Conservation (phyloP, 768 basidiomycete species). For the Cystofilobasidium capitatum region DNA sequence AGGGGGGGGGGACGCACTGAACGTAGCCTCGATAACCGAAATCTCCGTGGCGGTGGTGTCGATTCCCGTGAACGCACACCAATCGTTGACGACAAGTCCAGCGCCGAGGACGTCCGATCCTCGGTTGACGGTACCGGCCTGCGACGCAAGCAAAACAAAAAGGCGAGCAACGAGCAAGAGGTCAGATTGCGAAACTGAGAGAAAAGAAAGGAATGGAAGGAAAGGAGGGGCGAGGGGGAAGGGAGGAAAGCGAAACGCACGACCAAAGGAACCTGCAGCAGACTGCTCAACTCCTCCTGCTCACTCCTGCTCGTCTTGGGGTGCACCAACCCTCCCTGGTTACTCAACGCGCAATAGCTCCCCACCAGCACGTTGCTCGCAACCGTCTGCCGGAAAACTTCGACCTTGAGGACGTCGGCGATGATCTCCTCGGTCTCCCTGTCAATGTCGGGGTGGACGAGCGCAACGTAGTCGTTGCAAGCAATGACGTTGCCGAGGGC, state of each 20-base stretch:
- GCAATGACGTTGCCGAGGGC: slow-evolving; percentile 98
- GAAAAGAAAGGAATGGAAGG: background rate
- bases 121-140: slow-evolving; percentile 97
- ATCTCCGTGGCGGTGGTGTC: slow-evolving; percentile 99
- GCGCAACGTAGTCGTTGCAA: slow-evolving; percentile 96
- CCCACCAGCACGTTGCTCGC: slow-evolving; percentile 96
- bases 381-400: slow-evolving; percentile 95
- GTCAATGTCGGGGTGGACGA: slow-evolving; percentile 96
- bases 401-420: slow-evolving; percentile 96
- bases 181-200: no score
- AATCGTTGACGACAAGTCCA: slow-evolving; percentile 95
- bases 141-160: no score
- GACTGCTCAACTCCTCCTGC: slow-evolving; percentile 88
- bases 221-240: background rate
- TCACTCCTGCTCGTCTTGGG: slow-evolving; percentile 95
- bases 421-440: slow-evolving; percentile 99
- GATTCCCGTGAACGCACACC: slow-evolving; percentile 98
- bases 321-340: slow-evolving; percentile 95
- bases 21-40: slow-evolving; percentile 92
- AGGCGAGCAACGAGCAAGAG: no score
- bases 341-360: slow-evolving; percentile 86
- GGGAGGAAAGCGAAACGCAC: slow-evolving; percentile 46
- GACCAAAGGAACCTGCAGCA: slow-evolving; percentile 89
- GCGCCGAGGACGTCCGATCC: slow-evolving; percentile 97
- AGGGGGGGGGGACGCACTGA: slow-evolving; percentile 56